phyloP scores from a whole-genome alignment of 2,329 filamentous ascomycete genomes.

The Leptographium galeiforme region DNA sequence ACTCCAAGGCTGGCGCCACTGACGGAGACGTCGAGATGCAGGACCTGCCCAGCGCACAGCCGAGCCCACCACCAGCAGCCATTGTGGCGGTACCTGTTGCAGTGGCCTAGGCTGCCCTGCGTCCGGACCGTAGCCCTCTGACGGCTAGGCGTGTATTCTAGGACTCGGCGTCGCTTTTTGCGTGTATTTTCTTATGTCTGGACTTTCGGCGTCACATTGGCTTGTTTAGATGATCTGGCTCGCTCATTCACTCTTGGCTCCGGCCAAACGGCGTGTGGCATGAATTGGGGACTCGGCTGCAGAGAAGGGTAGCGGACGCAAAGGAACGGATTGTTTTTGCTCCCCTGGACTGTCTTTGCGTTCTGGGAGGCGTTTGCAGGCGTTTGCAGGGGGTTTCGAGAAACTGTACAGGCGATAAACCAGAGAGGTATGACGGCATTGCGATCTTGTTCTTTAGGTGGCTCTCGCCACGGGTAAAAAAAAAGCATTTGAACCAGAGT shows the following conservation, averaged over 20 bases:
- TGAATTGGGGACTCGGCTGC: background rate
- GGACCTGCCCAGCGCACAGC: constrained; percentile 36
- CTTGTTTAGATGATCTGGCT: background rate
- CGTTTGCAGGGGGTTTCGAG: no score
- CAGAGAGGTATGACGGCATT: no score
- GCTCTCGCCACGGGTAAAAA: no score
- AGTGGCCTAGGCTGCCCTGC: background rate
- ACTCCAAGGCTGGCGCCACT: constrained; percentile 1
- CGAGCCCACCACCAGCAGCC: constrained; percentile 29
- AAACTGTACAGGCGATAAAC: no score
- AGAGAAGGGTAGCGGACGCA: background rate
- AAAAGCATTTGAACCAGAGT: no score
- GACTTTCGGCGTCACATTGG: background rate
- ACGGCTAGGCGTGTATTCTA: background rate
- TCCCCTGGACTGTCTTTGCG: background rate
- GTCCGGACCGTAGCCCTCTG: background rate
- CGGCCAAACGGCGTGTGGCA: background rate
- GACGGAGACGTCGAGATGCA: constrained; percentile 38
- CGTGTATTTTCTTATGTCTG: background rate
- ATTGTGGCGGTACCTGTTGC: constrained; percentile 6
- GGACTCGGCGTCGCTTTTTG: background rate
- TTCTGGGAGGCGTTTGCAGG: no score
- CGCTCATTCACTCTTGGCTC: background rate
- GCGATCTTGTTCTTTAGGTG: no score
- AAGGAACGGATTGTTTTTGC: background rate